Conservation (phyloP, 1,284 basidiomycete genomes). For the Sparassis latifolia region DNA sequence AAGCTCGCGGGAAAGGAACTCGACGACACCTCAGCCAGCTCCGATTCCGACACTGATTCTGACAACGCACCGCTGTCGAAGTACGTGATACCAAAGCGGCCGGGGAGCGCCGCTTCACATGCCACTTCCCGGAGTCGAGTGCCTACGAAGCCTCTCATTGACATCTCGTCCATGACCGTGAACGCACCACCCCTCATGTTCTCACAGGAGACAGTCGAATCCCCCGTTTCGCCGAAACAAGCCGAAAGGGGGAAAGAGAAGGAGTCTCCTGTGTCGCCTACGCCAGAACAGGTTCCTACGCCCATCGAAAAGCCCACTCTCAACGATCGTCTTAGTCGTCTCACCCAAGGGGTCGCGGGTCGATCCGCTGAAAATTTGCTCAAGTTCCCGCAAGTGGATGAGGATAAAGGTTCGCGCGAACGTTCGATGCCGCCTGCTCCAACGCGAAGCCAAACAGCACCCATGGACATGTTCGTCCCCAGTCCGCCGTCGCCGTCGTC, state of each 20-base stretch:
- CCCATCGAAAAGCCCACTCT: constrained; percentile 21
- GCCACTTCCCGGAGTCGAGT: constrained; percentile 26
- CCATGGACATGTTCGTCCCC: constrained; percentile 13
- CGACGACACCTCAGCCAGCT: constrained; percentile 1
- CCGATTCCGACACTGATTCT: constrained; percentile 19
- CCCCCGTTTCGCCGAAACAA: constrained; percentile 13
- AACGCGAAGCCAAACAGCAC: constrained; percentile 22
- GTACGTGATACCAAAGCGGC: constrained; percentile 34
- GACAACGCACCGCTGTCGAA: constrained; percentile 38
- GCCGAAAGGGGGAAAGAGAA: constrained; percentile 5
- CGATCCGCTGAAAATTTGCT: background rate
- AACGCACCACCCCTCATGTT: constrained; percentile 11
- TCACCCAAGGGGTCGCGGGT: constrained; percentile 18
- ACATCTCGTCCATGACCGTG: constrained; percentile 30
- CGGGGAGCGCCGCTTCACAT: constrained; percentile 38
- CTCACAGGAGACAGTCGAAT: constrained; percentile 6
- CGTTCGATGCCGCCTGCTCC: constrained; percentile 11
- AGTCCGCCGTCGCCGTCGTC: constrained; percentile 2
- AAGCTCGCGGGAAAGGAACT: background rate
- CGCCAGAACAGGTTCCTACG: background rate
- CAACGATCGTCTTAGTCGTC: constrained; percentile 22
- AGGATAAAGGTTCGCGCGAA: constrained; percentile 10
- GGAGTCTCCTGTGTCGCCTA: constrained; percentile 2
- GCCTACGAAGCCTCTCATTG: constrained; percentile 43
- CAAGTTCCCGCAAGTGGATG: background rate